Conservation (phyloP, 331 rosid species). For the Quercus lobata region DNA sequence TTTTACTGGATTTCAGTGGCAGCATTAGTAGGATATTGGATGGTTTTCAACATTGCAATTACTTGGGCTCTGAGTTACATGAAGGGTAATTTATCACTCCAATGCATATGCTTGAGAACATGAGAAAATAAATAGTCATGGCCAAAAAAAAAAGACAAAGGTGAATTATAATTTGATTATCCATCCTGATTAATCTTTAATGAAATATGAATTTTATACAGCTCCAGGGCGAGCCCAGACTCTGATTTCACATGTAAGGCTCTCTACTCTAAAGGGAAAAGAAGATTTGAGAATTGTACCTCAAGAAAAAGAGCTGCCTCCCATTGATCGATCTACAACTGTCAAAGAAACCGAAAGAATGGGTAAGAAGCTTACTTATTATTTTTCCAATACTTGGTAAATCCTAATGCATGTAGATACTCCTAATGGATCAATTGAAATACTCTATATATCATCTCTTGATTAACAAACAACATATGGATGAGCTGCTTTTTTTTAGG, state of each 20-base stretch:
- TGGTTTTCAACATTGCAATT: conserved; percentile 48
- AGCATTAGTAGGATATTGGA: conserved; percentile 51
- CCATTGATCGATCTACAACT: background rate
- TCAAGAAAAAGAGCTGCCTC: background rate
- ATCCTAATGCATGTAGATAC: too few relatives aligned
- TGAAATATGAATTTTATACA: background rate
- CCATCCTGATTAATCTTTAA: background rate
- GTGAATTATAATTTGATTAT: background rate
- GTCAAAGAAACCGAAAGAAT: background rate
- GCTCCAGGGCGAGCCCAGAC: conserved; percentile 26
- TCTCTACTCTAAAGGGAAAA: conserved; percentile 9
- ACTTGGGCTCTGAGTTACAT: conserved; percentile 36
- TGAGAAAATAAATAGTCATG: background rate
- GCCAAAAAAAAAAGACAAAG: too few relatives aligned
- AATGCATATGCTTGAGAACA: background rate
- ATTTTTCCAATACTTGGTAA: background rate
- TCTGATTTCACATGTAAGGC: conserved; percentile 19
- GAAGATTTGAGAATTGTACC: background rate
- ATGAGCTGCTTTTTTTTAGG: background rate
- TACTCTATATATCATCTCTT: background rate
- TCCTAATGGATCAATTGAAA: background rate
- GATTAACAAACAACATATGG: background rate
- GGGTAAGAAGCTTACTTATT: background rate
- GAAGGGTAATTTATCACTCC: conserved; percentile 19
- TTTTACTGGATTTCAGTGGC: conserved; percentile 58